Base-by-base conservation (phyloP, 179 eudicot genomes). In the Silene vulgaris region DNA sequence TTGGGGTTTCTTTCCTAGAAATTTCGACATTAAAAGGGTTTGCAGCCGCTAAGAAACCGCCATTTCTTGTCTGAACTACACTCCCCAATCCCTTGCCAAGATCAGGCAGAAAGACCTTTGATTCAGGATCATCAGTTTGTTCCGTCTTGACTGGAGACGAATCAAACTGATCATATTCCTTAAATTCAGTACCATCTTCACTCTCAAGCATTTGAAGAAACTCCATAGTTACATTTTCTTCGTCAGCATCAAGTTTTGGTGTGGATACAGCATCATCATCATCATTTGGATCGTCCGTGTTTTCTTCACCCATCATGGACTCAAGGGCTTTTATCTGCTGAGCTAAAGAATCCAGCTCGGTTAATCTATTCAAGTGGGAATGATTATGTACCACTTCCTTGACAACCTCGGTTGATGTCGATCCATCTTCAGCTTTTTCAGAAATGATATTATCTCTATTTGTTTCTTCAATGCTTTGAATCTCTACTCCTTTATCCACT, bases 261-360 rank as follows among this genome's bases (percentile, higher is more conserved):
- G 91, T 52, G 59, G 59, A 86, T 8, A 57, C 84, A 9, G 87
- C 75, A 71, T 87, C 94, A 71, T 89, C 92, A 28, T 82, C 48
- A 40, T 40, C 40, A 35, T 35, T 84, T 8, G 65, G 26, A 56
- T 78, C 76, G 71, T 69, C 76, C 21, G 56, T 23, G 9, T 79
- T 82, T 8, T 92, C 90, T 12, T 86, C 90, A 16, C 80, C 84
- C 89, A 95, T 90, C 86, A 95, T 76, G 1, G 97, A 88, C 79
- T 95, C 99, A 66, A 95, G 95, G 20, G 97, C 97, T 84, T 88
- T 92, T 9, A 95, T 88, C 85, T 95, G 97, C 82, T 88, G 95
- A 5, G 99, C 95, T 48, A 95, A 90, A 0, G 92, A 85, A 84
- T 95, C 99, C 29, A 95, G 93, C 85, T 89, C 99, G 4, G 97